Evolutionary conservation across 129 eudicot genomes (phyloP).

Genomic region (Lactuca sativa): DNA sequence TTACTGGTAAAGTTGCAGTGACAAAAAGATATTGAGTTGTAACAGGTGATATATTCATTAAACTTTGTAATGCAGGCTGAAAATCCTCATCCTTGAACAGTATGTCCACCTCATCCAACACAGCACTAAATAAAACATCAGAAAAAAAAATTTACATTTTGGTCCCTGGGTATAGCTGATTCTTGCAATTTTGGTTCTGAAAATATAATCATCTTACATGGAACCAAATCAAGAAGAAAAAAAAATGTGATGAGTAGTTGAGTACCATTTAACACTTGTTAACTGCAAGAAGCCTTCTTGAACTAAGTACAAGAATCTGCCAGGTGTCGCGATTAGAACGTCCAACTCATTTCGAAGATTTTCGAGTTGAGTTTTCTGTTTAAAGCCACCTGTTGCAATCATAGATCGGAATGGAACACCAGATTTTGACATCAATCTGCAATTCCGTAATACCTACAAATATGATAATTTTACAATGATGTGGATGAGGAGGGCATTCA

Average conservation of each 20-base stretch:
- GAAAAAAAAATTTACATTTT: neutral
- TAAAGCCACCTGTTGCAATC: constrained; percentile 95
- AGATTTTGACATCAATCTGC: constrained; percentile 75
- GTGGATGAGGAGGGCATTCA: neutral
- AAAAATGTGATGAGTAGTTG: constrained; percentile 19
- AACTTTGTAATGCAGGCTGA: constrained; percentile 70
- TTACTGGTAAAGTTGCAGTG: constrained; percentile 91
- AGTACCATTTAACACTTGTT: constrained; percentile 67
- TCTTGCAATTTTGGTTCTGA: neutral
- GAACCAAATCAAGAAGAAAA: neutral
- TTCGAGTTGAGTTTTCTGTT: constrained; percentile 89
- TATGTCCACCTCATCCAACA: constrained; percentile 95
- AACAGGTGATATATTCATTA: constrained; percentile 68
- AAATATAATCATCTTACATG: too few relatives aligned
- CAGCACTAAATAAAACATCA: constrained; percentile 49
- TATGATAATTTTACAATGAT: neutral
- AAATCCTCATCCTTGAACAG: constrained; percentile 89
- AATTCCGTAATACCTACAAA: constrained; percentile 76
- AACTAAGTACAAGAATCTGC: constrained; percentile 76
- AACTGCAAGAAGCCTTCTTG: constrained; percentile 79
- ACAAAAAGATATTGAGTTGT: constrained; percentile 90
- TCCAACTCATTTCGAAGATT: constrained; percentile 77
- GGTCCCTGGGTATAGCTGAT: neutral
- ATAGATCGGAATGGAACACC: constrained; percentile 95
- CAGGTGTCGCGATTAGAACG: constrained; percentile 94